Evolutionary conservation across 306 rosid species (phyloP).

Genomic region (Abrus precatorius): DNA sequence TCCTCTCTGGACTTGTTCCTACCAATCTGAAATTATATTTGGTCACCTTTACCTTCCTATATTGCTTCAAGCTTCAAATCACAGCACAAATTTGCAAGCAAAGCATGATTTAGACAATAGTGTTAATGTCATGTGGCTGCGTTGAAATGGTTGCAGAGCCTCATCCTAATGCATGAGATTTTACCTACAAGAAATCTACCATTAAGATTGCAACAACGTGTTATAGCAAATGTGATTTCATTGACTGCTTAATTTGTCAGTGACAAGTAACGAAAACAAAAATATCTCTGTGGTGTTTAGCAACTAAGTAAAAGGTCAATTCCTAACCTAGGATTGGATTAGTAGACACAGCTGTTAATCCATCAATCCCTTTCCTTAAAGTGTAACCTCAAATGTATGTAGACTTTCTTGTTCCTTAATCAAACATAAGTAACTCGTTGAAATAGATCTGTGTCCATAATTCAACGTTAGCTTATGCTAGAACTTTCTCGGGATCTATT

Average conservation of each 20-base stretch:
- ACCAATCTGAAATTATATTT: constrained; percentile 54
- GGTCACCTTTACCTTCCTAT: constrained; percentile 52
- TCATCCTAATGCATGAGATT: constrained; percentile 11
- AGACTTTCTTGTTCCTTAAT: constrained; percentile 26
- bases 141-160: constrained; percentile 35
- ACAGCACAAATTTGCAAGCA: constrained; percentile 57
- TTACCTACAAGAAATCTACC: neutral
- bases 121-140: constrained; percentile 48
- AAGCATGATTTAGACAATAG: constrained; percentile 59
- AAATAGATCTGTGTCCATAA: constrained; percentile 33
- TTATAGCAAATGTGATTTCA: constrained; percentile 26
- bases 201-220: constrained; percentile 14
- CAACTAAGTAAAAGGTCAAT: constrained; percentile 40
- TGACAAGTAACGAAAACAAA: constrained; percentile 19
- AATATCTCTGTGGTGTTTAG: constrained; percentile 14
- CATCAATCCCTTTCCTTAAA: constrained; percentile 58
- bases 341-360: constrained; percentile 37
- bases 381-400: constrained; percentile 23
- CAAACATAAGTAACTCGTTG: constrained; percentile 39
- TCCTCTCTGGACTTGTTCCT: constrained; percentile 74
- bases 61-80: constrained; percentile 62
- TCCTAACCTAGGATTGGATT: constrained; percentile 50
- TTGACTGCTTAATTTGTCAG: constrained; percentile 35
- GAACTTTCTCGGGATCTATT: constrained; percentile 12
- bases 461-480: constrained; percentile 29